Evolutionary conservation across 208 protist genomes (phyloP).

Genomic region (Spongospora subterranea): DNA sequence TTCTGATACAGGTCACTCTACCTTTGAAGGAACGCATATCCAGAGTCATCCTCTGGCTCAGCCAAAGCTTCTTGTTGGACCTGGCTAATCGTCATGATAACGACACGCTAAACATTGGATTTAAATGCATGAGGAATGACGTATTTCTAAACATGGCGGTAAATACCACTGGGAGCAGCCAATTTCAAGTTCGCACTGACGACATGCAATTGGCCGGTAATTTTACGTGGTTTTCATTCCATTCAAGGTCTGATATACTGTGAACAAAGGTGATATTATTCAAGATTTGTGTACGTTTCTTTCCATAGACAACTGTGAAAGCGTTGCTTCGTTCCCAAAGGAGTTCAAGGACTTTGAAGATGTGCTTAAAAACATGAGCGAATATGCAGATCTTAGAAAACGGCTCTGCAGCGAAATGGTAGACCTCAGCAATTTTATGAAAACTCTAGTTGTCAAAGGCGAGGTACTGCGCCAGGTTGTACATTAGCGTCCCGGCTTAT

Average conservation of each 20-base stretch:
- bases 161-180: not conserved
- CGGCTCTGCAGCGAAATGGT: constrained; percentile 90
- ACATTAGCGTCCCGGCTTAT: not conserved
- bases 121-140: constrained; percentile 80
- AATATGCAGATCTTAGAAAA: constrained; percentile 82
- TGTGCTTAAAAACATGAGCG: constrained; percentile 79
- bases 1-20: constrained; percentile 38
- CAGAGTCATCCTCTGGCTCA: constrained; percentile 58
- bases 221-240: too few relatives aligned
- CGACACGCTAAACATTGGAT: constrained; percentile 63
- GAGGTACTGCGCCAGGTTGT: constrained; percentile 70
- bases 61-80: constrained; percentile 48
- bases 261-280: constrained; percentile 77
- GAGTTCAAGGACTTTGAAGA: constrained; percentile 67
- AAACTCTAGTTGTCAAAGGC: constrained; percentile 84
- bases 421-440: constrained; percentile 82
- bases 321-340: constrained; percentile 78
- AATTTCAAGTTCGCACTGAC: constrained; percentile 75
- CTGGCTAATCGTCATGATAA: not conserved
- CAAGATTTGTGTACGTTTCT: constrained; percentile 79
- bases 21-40: not conserved
- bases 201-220: constrained; percentile 81
- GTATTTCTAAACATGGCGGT: constrained; percentile 73
- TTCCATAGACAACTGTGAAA: constrained; percentile 68
- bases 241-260: not conserved